Evolutionary conservation across 805 yeast genomes (phyloP), one percentile per base, ranked within the genome.

Genomic region (Maudiozyma pseudohumilis): DNA sequence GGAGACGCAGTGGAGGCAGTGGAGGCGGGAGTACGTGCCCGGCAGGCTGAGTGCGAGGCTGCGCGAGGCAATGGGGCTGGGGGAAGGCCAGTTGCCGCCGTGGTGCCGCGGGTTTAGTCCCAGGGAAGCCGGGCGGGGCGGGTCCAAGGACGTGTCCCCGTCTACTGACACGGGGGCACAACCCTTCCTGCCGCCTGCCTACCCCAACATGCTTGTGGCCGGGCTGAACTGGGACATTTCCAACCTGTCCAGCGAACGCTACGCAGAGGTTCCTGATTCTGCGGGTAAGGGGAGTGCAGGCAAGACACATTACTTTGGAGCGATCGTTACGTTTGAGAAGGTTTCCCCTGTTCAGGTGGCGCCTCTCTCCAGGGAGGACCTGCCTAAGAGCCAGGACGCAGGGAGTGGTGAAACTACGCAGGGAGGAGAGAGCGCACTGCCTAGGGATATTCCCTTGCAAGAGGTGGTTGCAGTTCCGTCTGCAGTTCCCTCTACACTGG

Each of bases 131-230:
- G 96, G 96, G 0, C n/a, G n/a, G n/a, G n/a, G n/a, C n/a, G n/a
- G n/a, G n/a, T n/a, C n/a, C n/a, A n/a, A n/a, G n/a, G n/a, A n/a
- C n/a, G n/a, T n/a, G n/a, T n/a, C n/a, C n/a, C n/a, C n/a, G n/a
- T n/a, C n/a, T n/a, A n/a, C n/a, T n/a, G n/a, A n/a, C n/a, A n/a
- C n/a, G n/a, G n/a, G n/a, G n/a, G n/a, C n/a, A n/a, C n/a, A n/a
- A n/a, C n/a, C n/a, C n/a, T n/a, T n/a, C n/a, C 75, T 81, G 20
- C 95, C 97, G 0, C 95, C 95, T 0, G 69, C 86, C 15, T 88
- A 85, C 59, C 77, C 78, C 2, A 68, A 72, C 27, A 61, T 85
- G 55, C 61, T 66, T 24, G 70, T 84, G 6, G 85, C 75, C 3
- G 78, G 70, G 3, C 53, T 60, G 13, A 70, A 70, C 43, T 66